These are phyloP conservation scores for Yamadazyma spencermartinsiae DNA, from an alignment of 1,139 yeast species.

Conservation along the genomic window DNA sequence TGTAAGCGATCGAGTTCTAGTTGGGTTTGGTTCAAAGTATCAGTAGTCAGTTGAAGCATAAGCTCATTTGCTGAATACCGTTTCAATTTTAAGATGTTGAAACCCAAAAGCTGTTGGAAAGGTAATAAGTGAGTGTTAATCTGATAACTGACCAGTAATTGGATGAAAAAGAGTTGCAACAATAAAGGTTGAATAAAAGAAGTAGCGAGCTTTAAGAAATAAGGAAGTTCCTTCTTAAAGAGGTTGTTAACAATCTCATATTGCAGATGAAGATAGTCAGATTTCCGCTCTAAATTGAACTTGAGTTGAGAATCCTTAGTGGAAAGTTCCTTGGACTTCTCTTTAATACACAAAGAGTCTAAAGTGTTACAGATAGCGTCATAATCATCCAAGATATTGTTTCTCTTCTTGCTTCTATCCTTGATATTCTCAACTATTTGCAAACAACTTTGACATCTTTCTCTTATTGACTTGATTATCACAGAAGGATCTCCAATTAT, in stretches of 20 bases:
- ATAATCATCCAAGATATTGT: conserved; percentile 34
- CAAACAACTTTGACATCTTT: conserved; percentile 13
- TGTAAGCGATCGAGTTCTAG: conserved; percentile 20
- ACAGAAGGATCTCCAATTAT: conserved; percentile 3
- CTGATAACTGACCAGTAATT: conserved; percentile 31
- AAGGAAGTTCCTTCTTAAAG: conserved; percentile 42
- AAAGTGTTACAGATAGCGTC: conserved; percentile 30
- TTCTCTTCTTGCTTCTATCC: conserved; percentile 28
- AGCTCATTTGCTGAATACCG: not conserved
- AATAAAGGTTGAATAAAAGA: conserved; percentile 9
- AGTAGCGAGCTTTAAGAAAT: conserved; percentile 31
- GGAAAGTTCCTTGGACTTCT: conserved; percentile 23
- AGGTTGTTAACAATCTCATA: conserved; percentile 31
- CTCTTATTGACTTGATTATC: not conserved
- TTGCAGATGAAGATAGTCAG: conserved; percentile 25
- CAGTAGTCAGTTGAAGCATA: not conserved
- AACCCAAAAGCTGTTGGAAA: conserved; percentile 2
- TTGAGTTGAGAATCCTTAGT: conserved; percentile 31
- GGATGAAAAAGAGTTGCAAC: conserved; percentile 12
- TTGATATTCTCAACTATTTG: conserved; percentile 26
- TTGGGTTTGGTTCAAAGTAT: conserved; percentile 7
- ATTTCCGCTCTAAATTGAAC: conserved; percentile 32
- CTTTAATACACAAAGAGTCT: conserved; percentile 25
- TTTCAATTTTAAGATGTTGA: too few species aligned
- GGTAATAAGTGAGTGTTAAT: conserved; percentile 9